Evolutionary conservation across 441 rosid genomes (phyloP), one percentile per base, ranked within the genome.

Genomic region (Mallotus japonicus): DNA sequence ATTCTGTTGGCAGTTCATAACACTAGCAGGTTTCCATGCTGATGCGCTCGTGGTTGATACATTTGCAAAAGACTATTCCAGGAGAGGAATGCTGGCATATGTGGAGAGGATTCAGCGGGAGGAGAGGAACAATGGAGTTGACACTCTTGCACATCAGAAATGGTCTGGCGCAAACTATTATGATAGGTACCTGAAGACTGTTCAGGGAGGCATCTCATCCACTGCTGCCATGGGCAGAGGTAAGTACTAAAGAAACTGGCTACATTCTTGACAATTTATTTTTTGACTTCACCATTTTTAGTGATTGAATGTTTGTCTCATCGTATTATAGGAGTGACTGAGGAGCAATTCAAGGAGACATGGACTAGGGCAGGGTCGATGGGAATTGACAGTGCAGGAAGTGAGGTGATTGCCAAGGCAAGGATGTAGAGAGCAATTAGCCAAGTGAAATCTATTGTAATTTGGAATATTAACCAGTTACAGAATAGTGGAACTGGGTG

Each of bases 171-270:
- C 98, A 11, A 91, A 90, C 79, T 95, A 79, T 69, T 92, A 90
- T 73, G 98, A 90, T 67, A 78, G 89, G 84, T 95, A 95, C 69
- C 96, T 92, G 62, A 92, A 87, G 87, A 89, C 92, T 0, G 96
- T 95, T 61, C 96, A 92, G 83, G 97, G 98, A 72, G 99, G 99
- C 70, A 89, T 92, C 46, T 88, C 98, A 54, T 91, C 99, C 72
- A 92, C 97, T 62, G 93, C 97, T 59, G 99, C 98, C 24, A 92
- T 95, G 99, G 97, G 95, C 76, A 92, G 89, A 90, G 99, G 98
- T 83, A 85, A 79, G 82, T 15, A 42, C 16, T 34, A 7, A 28
- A 61, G 20, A 15, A 32, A 9, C 37, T 0, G 16, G 16, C 17
- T 28, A 32, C 5, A 28, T 16, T 44, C 16, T 59, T 34, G 37